phyloP scores from a whole-genome alignment of 1,284 basidiomycete genomes.

The Athelia sp. region DNA sequence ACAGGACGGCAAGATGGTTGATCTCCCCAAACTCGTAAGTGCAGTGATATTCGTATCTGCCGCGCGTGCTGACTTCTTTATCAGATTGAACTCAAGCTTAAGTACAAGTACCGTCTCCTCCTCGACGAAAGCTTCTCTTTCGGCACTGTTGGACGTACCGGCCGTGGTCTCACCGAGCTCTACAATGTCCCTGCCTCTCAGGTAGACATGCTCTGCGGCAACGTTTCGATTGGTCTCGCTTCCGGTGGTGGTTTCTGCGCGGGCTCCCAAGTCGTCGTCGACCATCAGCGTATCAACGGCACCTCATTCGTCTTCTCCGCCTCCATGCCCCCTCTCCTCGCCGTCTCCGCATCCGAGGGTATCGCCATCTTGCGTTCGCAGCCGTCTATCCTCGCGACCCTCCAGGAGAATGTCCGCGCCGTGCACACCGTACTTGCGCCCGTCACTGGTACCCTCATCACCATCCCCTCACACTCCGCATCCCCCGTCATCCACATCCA shows the following conservation, averaged over 20 bases:
- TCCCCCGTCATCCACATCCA: constrained; percentile 89
- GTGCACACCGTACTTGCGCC: constrained; percentile 78
- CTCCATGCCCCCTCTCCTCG: constrained; percentile 86
- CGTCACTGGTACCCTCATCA: constrained; percentile 60
- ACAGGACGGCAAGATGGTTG: constrained; percentile 87
- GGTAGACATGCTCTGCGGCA: constrained; percentile 82
- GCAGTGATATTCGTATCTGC: neutral
- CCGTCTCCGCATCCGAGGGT: constrained; percentile 82
- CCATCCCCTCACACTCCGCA: constrained; percentile 80
- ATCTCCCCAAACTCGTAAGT: constrained; percentile 86
- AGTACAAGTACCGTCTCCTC: constrained; percentile 95
- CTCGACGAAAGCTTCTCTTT: constrained; percentile 95
- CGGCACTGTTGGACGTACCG: constrained; percentile 88
- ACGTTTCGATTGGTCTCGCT: constrained; percentile 81
- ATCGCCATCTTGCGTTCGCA: constrained; percentile 74
- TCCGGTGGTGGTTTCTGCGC: constrained; percentile 95
- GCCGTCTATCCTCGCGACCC: constrained; percentile 68
- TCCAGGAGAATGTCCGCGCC: constrained; percentile 79
- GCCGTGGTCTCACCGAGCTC: constrained; percentile 91
- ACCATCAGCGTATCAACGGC: constrained; percentile 98
- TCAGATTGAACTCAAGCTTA: constrained; percentile 89
- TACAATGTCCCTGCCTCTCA: constrained; percentile 80
- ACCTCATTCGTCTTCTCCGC: constrained; percentile 96
- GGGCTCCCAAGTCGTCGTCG: constrained; percentile 77
- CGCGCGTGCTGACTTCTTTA: neutral